phyloP scores from a whole-genome alignment of 768 basidiomycete species.

The Pisolithus tinctorius region DNA sequence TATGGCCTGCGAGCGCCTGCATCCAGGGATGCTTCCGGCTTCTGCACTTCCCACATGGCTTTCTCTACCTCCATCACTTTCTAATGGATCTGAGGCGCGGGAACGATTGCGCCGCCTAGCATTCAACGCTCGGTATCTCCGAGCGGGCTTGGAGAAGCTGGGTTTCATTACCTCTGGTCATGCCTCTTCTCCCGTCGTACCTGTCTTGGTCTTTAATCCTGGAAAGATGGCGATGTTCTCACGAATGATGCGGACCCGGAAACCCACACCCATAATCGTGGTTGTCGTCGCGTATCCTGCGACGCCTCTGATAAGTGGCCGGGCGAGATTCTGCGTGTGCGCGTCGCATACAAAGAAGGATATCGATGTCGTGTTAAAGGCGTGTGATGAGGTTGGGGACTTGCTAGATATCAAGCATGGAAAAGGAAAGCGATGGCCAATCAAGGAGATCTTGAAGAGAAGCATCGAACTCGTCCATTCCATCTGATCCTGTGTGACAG shows the following conservation, averaged over 20 bases:
- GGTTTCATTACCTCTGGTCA: slow-evolving; percentile 97
- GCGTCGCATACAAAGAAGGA: slow-evolving; percentile 97
- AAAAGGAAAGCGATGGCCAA: slow-evolving; percentile 59
- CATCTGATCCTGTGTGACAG: slow-evolving; percentile 8
- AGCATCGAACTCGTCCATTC: slow-evolving; percentile 69
- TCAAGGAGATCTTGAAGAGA: slow-evolving; percentile 64
- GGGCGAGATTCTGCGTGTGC: slow-evolving; percentile 91
- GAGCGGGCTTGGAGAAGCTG: slow-evolving; percentile 75
- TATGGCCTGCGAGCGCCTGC: slow-evolving; percentile 35
- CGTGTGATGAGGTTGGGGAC: slow-evolving; percentile 90
- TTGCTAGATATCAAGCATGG: slow-evolving; percentile 86
- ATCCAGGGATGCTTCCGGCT: slow-evolving; percentile 67
- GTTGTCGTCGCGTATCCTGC: slow-evolving; percentile 91
- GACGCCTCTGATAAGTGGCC: slow-evolving; percentile 78
- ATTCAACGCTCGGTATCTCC: slow-evolving; percentile 95
- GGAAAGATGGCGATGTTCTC: slow-evolving; percentile 93
- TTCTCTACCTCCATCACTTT: slow-evolving; percentile 59
- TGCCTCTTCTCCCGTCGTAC: slow-evolving; percentile 87
- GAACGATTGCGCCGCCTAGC: slow-evolving; percentile 81
- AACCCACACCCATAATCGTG: slow-evolving; percentile 74
- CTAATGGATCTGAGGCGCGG: slow-evolving; percentile 79
- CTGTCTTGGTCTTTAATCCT: slow-evolving; percentile 84
- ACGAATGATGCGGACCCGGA: slow-evolving; percentile 66
- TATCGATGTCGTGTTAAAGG: slow-evolving; percentile 75
- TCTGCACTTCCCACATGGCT: slow-evolving; percentile 73